Evolutionary conservation across 139 green algal genomes (phyloP), one percentile per base, ranked within the genome.

Genomic region (Chlamydomonas applanata): DNA sequence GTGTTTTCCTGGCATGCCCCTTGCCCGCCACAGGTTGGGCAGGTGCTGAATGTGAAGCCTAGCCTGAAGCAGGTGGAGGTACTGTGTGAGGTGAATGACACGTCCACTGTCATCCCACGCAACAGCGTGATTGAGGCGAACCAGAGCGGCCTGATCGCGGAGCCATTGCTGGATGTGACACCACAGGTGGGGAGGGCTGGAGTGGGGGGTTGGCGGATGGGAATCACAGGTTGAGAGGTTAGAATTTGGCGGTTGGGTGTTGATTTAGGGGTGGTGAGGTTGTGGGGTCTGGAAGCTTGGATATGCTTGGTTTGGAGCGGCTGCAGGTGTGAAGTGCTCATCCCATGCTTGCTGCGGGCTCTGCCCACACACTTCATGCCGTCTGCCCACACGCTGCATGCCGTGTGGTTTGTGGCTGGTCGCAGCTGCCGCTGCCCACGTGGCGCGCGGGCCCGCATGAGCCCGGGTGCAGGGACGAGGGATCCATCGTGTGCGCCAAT

Each of bases 91-190:
- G 85, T 92, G 60, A 90, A 92, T 52, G 94, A 99, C 68, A 74
- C 86, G 3, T 82, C 52, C 72, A 95, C 95, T 56, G 91, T 97
- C 67, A 97, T 99, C 65, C 96, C 96, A 0, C 86, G 89, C 32
- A 97, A 97, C 77, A 90, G 88, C 5, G 70, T 94, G 4, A 93
- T 99, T 32, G 94, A 98, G 79, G 96, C 95, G 54, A 99, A 99
- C 86, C 96, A 99, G 84, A 90, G 73, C 7, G 95, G 95, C 4
- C 86, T 99, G 25, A 98, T 99, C 62, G 93, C 91, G 0, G 94
- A 98, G 86, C 92, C 93, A 3, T 90, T 99, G 29, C 91, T 99
- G 49, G 96, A 99, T 88, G 96, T 99, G 79, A 99, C 94, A 0
- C 96, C 96, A 16, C 86, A 64, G 29, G 19, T 73, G 67, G 4